Base-by-base conservation (phyloP, 495 filamentous ascomycete genomes). In the Penicillium parvum region DNA sequence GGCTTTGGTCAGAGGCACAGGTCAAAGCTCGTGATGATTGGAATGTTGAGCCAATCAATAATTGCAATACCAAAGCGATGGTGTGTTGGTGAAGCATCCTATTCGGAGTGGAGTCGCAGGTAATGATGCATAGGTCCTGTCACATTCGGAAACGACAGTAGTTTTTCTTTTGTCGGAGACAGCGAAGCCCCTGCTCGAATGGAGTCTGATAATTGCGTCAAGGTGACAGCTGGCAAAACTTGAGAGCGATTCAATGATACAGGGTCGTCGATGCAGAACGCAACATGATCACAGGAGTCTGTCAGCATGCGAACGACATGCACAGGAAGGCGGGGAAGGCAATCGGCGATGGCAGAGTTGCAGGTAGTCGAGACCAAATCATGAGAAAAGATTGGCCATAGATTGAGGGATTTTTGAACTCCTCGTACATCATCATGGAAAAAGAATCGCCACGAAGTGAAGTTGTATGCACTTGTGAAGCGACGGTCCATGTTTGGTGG, bases 391-490 rank as follows among this genome's bases (percentile, higher is more conserved):
- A 25, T 41, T 38, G 56, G 47, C 53, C 51, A 58, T 56, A 47
- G 27, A 55, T 45, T 73, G 70, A 65, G 70, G 66, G 63, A 70
- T 72, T 71, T 69, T 69, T 55, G 35, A 41, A 11, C 52, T 47
- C 39, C 28, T 60, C 45, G 47, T 60, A 39, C 55, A 63, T 57
- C 50, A 50, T 44, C 29, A 50, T 53, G 38, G 40, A 53, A 49
- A 60, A 47, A 47, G 32, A 59, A 33, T 55, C 47, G 64, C 65
- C 68, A 72, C 65, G 55, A 54, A 52, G 58, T 45, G 58, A 53
- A 58, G 60, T 47, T 63, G 58, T 61, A 65, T 72, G 68, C 66
- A 70, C 61, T 47, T 46, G 52, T 67, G 63, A 65, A 64, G 58
- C 65, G 58, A 56, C 58, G 54, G 47, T 50, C 57, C 57, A 57